Evolutionary conservation across 2,329 filamentous ascomycete genomes (phyloP).

Genomic region (Pseudogymnoascus sp.): DNA sequence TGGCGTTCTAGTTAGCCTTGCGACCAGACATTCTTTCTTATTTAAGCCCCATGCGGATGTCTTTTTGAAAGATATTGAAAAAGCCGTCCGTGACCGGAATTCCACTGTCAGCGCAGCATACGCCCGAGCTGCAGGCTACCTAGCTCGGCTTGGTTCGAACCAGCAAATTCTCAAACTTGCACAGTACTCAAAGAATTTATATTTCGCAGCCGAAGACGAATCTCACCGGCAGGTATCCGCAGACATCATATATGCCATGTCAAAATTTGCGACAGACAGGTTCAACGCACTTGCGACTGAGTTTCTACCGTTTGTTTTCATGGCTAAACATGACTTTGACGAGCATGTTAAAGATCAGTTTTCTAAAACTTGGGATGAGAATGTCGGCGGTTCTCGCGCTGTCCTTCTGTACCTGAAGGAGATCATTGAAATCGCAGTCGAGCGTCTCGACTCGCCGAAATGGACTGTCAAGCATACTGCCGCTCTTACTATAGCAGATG

Average conservation of each 20-base stretch:
- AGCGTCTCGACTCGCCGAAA: constrained; percentile 67
- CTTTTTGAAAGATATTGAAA: constrained; percentile 72
- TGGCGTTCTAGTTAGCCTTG: constrained; percentile 74
- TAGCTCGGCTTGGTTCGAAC: constrained; percentile 55
- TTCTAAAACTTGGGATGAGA: constrained; percentile 78
- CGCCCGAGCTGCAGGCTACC: constrained; percentile 76
- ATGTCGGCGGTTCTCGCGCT: constrained; percentile 76
- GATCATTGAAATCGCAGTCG: constrained; percentile 61
- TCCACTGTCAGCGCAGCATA: constrained; percentile 89
- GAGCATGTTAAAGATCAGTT: constrained; percentile 75
- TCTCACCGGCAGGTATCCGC: constrained; percentile 65
- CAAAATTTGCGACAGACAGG: constrained; percentile 81
- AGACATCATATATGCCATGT: constrained; percentile 74
- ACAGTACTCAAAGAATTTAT: constrained; percentile 55
- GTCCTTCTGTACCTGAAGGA: constrained; percentile 79
- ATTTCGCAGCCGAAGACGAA: constrained; percentile 76
- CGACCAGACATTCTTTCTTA: constrained; percentile 67
- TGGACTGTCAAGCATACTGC: constrained; percentile 90
- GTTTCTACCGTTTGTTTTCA: constrained; percentile 79
- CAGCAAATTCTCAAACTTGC: constrained; percentile 45
- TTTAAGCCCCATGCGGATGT: constrained; percentile 68
- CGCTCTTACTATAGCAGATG: constrained; percentile 70
- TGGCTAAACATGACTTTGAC: constrained; percentile 79
- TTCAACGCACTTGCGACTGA: constrained; percentile 70
- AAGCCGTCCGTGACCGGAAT: constrained; percentile 81